These are phyloP conservation scores for Didymella sp. DNA, from an alignment of 2,329 filamentous ascomycete genomes.

Conservation along the genomic window DNA sequence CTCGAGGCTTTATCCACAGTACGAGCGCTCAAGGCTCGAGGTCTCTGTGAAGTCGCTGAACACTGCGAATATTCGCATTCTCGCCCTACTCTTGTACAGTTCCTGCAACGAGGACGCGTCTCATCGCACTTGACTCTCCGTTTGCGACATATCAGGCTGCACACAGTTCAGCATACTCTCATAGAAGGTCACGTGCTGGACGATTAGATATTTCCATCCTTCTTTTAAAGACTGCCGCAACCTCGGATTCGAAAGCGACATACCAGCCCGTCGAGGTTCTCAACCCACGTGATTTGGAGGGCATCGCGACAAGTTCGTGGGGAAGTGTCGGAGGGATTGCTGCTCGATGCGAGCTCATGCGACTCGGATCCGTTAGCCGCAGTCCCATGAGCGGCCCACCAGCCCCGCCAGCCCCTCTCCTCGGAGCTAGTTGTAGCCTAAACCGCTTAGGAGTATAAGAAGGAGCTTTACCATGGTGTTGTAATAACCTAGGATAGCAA, in stretches of 20 bases:
- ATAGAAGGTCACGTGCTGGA: background rate
- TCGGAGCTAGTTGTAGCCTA: background rate
- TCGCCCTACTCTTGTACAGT: slow-evolving; percentile 53
- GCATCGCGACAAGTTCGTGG: slow-evolving; percentile 29
- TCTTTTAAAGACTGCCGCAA: background rate
- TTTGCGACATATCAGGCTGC: slow-evolving; percentile 54
- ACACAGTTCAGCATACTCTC: slow-evolving; percentile 12
- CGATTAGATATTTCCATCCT: background rate
- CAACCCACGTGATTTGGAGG: slow-evolving; percentile 53
- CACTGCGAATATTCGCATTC: slow-evolving; percentile 49
- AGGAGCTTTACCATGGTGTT: background rate
- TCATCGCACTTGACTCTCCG: slow-evolving; percentile 62
- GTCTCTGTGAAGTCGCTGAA: slow-evolving; percentile 13
- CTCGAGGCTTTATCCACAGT: slow-evolving; percentile 8
- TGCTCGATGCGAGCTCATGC: slow-evolving; percentile 19
- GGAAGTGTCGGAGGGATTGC: background rate
- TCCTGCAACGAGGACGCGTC: slow-evolving; percentile 52
- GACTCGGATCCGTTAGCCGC: slow-evolving; percentile 6
- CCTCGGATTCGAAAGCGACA: slow-evolving; percentile 19
- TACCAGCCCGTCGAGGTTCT: slow-evolving; percentile 55
- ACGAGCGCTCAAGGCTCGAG: slow-evolving; percentile 23
- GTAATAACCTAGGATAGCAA: background rate
- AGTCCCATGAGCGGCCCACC: slow-evolving; percentile 8
- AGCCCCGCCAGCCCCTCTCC: slow-evolving; percentile 15
- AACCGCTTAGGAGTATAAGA: background rate